These are phyloP conservation scores for Nyctanthes arbortristis DNA, from an alignment of 257 asterid species.

Conservation along the genomic window DNA sequence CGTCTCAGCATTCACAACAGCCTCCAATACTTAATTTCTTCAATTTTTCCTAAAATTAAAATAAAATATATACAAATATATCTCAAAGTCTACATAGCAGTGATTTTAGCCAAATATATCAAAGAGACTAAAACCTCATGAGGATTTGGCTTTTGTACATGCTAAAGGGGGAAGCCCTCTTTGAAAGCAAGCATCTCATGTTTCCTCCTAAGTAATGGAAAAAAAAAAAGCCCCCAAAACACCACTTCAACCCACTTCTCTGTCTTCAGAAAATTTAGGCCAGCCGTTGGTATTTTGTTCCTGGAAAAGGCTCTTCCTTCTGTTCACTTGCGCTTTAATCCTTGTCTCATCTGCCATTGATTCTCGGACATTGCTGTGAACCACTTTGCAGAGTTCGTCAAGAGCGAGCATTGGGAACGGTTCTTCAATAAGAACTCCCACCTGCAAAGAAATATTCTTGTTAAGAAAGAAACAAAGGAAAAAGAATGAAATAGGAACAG, in stretches of 20 bases:
- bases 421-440: slow-evolving; percentile 95
- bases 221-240: background rate
- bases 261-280: slow-evolving; percentile 47
- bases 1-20: background rate
- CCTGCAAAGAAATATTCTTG: slow-evolving; percentile 44
- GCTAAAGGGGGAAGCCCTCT: background rate
- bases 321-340: slow-evolving; percentile 51
- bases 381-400: slow-evolving; percentile 69
- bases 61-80: too few species aligned
- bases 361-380: slow-evolving; percentile 58
- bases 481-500: background rate
- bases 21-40: too few species aligned
- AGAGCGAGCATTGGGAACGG: slow-evolving; percentile 97
- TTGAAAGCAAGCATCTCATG: background rate
- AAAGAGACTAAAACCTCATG: background rate
- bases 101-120: background rate
- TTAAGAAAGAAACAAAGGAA: background rate
- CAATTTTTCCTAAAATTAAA: too few species aligned
- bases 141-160: background rate
- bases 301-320: slow-evolving; percentile 28
- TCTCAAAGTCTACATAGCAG: too few species aligned
- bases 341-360: slow-evolving; percentile 50
- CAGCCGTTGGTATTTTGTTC: slow-evolving; percentile 64
- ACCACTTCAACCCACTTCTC: slow-evolving; percentile 34
- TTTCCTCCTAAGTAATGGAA: background rate